Evolutionary conservation across 2,329 filamentous ascomycete genomes (phyloP).

Genomic region (Ceratocystis colombiana): DNA sequence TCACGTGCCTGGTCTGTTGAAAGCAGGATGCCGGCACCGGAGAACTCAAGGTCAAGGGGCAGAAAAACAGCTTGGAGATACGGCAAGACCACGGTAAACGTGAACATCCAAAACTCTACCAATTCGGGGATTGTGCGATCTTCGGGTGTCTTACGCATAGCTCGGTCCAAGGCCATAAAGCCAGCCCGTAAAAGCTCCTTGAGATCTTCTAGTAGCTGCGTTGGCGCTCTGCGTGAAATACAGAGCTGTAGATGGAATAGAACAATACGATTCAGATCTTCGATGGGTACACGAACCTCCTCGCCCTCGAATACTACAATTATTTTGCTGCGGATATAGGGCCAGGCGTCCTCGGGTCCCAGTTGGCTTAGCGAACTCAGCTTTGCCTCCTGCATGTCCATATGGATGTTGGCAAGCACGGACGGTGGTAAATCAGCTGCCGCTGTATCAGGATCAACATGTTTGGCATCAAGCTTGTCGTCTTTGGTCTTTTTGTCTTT

Average conservation of each 20-base stretch:
- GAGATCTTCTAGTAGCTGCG: slow-evolving; percentile 64
- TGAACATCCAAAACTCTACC: slow-evolving; percentile 88
- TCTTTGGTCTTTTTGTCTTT: slow-evolving; percentile 30
- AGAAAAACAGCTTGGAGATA: slow-evolving; percentile 94
- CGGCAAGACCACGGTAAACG: slow-evolving; percentile 80
- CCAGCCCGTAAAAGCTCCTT: slow-evolving; percentile 67
- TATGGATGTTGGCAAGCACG: slow-evolving; percentile 21
- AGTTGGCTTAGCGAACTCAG: slow-evolving; percentile 19
- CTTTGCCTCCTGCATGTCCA: slow-evolving; percentile 21
- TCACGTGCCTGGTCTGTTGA: slow-evolving; percentile 68
- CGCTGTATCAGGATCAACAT: slow-evolving; percentile 16
- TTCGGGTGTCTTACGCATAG: slow-evolving; percentile 66
- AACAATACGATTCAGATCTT: slow-evolving; percentile 76
- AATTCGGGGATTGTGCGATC: slow-evolving; percentile 81
- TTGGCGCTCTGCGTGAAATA: slow-evolving; percentile 60
- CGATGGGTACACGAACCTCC: slow-evolving; percentile 66
- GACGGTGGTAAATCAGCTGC: slow-evolving; percentile 20
- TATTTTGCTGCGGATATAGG: slow-evolving; percentile 63
- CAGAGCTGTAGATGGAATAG: slow-evolving; percentile 67
- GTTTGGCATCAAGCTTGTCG: slow-evolving; percentile 19
- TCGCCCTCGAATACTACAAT: slow-evolving; percentile 73
- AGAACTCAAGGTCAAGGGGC: slow-evolving; percentile 85
- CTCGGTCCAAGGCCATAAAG: slow-evolving; percentile 77
- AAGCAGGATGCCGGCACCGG: slow-evolving; percentile 72
- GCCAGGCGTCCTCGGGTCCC: slow-evolving; percentile 67